Conservation (phyloP, 202 grass and related monocot species). For the Dendrocalamus latiflorus region DNA sequence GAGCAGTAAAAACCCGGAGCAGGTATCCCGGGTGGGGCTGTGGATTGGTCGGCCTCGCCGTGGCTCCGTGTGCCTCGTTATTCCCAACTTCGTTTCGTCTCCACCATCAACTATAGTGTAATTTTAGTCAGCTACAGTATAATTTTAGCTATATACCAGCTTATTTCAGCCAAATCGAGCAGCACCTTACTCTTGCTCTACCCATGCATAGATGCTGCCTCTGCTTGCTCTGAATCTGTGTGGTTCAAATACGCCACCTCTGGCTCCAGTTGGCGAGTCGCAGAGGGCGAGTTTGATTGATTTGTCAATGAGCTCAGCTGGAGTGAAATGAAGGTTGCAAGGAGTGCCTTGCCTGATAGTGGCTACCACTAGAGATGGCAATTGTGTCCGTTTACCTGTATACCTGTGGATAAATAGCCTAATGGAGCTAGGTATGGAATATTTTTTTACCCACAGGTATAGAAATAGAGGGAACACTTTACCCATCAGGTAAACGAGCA, state of each 20-base stretch:
- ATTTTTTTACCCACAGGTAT: no score
- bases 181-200: neutral
- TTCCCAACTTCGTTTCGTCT: neutral
- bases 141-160: no score
- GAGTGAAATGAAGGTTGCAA: neutral
- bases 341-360: neutral
- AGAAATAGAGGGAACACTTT: no score
- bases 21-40: neutral
- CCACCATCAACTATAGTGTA: neutral
- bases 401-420: no score
- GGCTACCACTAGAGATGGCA: constrained; percentile 9
- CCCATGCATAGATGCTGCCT: constrained; percentile 22
- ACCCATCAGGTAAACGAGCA: no score
- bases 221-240: neutral
- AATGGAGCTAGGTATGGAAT: no score
- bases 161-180: no score
- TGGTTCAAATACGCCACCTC: neutral
- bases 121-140: no score
- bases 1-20: neutral
- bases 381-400: no score
- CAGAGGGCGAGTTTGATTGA: neutral
- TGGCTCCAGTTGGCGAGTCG: constrained; percentile 22
- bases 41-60: neutral
- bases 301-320: constrained; percentile 14
- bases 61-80: neutral